Evolutionary conservation across 2,329 filamentous ascomycete genomes (phyloP).

Genomic region (Xylaria sp.): DNA sequence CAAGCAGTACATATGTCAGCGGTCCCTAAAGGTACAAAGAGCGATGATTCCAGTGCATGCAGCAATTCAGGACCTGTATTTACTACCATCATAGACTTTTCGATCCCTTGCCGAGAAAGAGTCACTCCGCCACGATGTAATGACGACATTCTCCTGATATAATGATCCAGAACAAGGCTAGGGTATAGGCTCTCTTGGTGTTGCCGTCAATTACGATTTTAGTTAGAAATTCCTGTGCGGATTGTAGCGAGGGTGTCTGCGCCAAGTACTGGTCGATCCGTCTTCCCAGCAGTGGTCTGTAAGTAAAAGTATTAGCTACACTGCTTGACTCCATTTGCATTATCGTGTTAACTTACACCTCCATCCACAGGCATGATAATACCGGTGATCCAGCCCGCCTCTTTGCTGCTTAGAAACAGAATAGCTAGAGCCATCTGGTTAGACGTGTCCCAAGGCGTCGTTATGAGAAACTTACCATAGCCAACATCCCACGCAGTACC

Average conservation of each 20-base stretch:
- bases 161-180: too few relatives aligned
- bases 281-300: neutral
- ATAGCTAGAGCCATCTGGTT: slow-evolving; percentile 36
- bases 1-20: too few relatives aligned
- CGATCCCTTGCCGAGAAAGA: too few relatives aligned
- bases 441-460: neutral
- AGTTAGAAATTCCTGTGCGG: neutral
- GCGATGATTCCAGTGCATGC: too few relatives aligned
- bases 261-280: neutral
- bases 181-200: too few relatives aligned
- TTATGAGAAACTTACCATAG: slow-evolving; percentile 37
- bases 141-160: too few relatives aligned
- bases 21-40: too few relatives aligned
- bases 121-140: too few relatives aligned
- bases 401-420: slow-evolving; percentile 46
- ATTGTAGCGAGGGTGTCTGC: neutral
- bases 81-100: too few relatives aligned
- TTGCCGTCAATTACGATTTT: too few relatives aligned
- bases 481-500: slow-evolving; percentile 48
- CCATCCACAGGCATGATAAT: slow-evolving; percentile 47
- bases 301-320: neutral
- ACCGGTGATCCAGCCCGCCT: slow-evolving; percentile 47
- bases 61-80: too few relatives aligned
- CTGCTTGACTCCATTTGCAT: neutral
- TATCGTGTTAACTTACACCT: slow-evolving; percentile 38